phyloP scores from a whole-genome alignment of 305 asterid species.

The Solanum aculeatissimum region DNA sequence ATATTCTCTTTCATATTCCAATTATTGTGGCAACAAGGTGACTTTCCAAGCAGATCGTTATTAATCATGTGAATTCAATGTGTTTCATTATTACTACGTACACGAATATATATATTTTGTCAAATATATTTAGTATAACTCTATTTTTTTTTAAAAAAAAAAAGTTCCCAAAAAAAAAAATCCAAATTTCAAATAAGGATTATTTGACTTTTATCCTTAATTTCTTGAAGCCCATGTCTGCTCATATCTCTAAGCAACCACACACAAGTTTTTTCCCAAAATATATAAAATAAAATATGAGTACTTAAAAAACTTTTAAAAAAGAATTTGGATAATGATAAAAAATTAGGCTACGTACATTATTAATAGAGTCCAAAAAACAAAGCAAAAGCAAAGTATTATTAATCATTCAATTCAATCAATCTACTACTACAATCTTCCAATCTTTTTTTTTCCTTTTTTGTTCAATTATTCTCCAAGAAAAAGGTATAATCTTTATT shows the following conservation, averaged over 20 bases:
- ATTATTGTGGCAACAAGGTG: background rate
- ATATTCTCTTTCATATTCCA: background rate
- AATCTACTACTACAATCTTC: background rate
- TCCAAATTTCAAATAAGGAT: background rate
- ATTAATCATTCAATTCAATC: background rate
- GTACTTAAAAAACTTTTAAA: background rate
- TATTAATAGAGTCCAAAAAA: background rate
- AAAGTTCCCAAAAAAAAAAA: background rate
- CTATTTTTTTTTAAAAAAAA: too few species aligned
- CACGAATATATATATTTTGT: too few species aligned
- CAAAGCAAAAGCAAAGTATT: background rate
- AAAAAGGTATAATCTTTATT: background rate
- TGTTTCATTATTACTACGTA: too few species aligned
- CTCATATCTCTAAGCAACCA: background rate
- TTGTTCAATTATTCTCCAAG: background rate
- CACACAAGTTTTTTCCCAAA: background rate
- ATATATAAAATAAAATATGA: background rate
- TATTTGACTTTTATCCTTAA: background rate
- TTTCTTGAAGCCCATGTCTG: background rate
- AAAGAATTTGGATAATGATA: background rate
- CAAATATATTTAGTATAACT: too few species aligned
- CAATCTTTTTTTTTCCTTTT: background rate
- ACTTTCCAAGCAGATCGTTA: too few species aligned
- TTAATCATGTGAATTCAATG: too few species aligned
- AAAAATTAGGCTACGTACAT: background rate